Base-by-base conservation (phyloP, 2,329 filamentous ascomycete genomes). In the Alternaria solani region DNA sequence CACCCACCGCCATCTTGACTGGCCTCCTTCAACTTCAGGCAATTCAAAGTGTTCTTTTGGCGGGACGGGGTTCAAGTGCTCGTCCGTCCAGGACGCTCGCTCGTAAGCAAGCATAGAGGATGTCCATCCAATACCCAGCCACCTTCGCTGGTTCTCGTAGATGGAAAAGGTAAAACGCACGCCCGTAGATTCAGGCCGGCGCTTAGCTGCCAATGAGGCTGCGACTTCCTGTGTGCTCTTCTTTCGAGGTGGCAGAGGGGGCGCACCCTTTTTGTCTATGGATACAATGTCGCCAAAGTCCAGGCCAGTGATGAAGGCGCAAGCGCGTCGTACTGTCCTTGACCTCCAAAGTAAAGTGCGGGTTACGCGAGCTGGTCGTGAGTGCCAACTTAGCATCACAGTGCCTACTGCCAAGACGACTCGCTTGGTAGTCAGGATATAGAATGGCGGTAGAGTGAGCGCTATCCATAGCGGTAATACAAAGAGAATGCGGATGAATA, bases 91-190 rank as follows among this genome's bases (percentile, higher is more conserved):
- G 0, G 94, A 86, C 1, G 90, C 86, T 42, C 95, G 86, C 76
- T 99, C 95, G 72, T 97, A 96, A 0, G 93, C 89, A 66, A 99
- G 93, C 62, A 99, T 83, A 39, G 90, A 96, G 2, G 90, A 90
- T 0, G 95, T 98, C 94, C 95, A 99, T 0, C 95, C 95, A 12
- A 99, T 86, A 1, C 94, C 94, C 4, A 99, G 82, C 95, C 95
- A 99, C 53, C 95, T 88, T 42, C 95, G 87, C 78, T 99, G 95
- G 70, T 99, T 99, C 77, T 99, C 95, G 73, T 94, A 98, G 2
- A 99, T 85, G 48, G 95, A 94, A 65, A 99, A 99, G 0, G 95
- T 99, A 73, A 99, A 99, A 44, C 93, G 91, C 14, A 99, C 92
- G 1, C 94, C 93, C 0, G 93, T 87, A 5, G 91, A 89, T 30